Evolutionary conservation across 345 rosid species (phyloP).

Genomic region (Gossypium herbaceum): DNA sequence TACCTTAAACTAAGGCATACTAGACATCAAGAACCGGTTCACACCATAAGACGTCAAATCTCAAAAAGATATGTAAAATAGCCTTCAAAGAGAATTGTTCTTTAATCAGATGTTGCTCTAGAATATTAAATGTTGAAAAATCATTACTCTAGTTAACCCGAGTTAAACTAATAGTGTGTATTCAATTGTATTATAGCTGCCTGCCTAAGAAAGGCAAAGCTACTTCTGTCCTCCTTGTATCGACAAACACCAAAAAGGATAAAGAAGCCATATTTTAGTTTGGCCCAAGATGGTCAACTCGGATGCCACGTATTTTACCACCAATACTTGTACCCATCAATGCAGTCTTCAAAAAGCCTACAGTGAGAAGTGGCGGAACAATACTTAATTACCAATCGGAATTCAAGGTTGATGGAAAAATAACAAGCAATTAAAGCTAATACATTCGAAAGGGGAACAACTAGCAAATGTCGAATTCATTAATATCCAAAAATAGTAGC

Average conservation of each 20-base stretch:
- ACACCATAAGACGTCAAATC: background rate
- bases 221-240: background rate
- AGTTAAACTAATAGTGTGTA: background rate
- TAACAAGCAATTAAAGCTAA: background rate
- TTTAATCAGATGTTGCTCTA: background rate
- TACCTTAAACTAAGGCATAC: background rate
- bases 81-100: background rate
- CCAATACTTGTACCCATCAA: constrained; percentile 13
- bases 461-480: background rate
- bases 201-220: background rate
- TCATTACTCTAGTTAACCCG: background rate
- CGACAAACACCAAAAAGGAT: background rate
- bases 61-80: background rate
- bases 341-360: constrained; percentile 15
- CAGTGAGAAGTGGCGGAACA: constrained; percentile 14
- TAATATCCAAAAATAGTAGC: background rate
- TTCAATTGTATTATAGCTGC: background rate
- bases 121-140: background rate
- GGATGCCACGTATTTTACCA: background rate
- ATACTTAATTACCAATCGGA: constrained; percentile 2
- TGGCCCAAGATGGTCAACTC: background rate
- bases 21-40: background rate
- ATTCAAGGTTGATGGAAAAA: background rate
- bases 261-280: constrained; percentile 2
- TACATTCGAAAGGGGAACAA: background rate